Evolutionary conservation across 106 monocot species (phyloP), one percentile per base, ranked within the genome.

Genomic region (Acanthochlamys bracteata): DNA sequence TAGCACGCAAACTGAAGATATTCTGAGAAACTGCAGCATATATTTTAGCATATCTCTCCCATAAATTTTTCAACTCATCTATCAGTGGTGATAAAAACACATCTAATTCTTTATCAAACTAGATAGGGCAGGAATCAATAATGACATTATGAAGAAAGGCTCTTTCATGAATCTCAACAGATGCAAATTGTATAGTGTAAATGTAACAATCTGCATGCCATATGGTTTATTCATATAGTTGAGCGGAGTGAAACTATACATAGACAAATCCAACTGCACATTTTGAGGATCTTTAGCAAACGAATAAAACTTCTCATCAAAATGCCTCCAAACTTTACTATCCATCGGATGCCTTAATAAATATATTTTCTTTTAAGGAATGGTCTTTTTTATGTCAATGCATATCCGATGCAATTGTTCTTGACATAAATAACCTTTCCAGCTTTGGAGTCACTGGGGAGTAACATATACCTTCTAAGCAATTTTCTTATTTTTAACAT

Each of bases 161-260:
- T 17, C 13, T 57, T 57, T 69, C 69, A 69, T 69, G 20, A 39
- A 69, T 11, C 39, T 39, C 57, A 4, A 69, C 10, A 57, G 57
- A 20, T 54, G 41, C 24, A 69, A 69, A 39, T 69, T 59, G 24
- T 69, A 69, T 17, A n/a, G 9, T 10, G 58, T 45, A 2, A 57
- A 1, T 12, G 58, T 22, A 39, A 59, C 57, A 11, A 57, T 56
- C 55, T 41, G 58, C 20, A 20, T 45, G 21, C 41, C 58, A 59
- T 69, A 69, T 15, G 40, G 21, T 10, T 42, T 11, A n/a, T 21
- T 58, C 69, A 69, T 69, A 26, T 47, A 57, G 4, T 11, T 16
- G 43, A 54, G 58, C 14, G n/a, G 57, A 57, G 56, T 69, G 58
- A 69, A 69, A 10, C 54, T 57, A 69, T 69, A 40, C 25, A 20